Base-by-base conservation (phyloP, 1,284 basidiomycete species). In the Athelia psychrophila region DNA sequence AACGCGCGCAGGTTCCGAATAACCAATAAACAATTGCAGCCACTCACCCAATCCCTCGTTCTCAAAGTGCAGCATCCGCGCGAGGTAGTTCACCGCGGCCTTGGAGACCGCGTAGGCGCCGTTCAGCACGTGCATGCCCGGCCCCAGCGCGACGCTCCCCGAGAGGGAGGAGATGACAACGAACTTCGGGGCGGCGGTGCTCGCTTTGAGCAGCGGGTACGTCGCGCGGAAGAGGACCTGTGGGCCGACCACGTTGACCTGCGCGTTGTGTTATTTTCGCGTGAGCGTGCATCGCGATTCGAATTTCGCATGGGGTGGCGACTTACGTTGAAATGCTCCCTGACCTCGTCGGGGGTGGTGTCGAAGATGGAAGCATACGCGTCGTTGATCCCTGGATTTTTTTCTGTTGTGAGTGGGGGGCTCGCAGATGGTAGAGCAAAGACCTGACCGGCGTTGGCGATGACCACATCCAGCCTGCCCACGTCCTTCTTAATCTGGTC, bases 211-310 rank as follows among this genome's bases (percentile, higher is more conserved):
- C 19, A 46, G 22, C 4, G 44, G 22, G 24, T 46, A 46, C 24
- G 44, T 27, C 44, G 44, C 44, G 10, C 24, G 44, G 44, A 46
- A 46, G 19, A 46, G 44, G 8, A 46, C 44, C 10, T 19, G 44
- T 12, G 44, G 16, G 10, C 44, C 44, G 24, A 46, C 44, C 15
- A 46, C 44, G 24, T 46, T 46, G 20, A 46, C 44, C 44, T 46
- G n/a, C 13, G 27, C 27, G 13, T 13, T 6, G 27, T 30, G 27
- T n/a, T n/a, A n/a, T n/a, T n/a, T n/a, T 12, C 12, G 18, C 18
- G 33, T 35, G 12, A 18, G 18, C 33, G 33, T 12, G 33, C 33
- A 12, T 12, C 18, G 12, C 12, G 33, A 18, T 18, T 8, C 6
- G n/a, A 42, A 19, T 8, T 23, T 5, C 18, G n/a, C 6, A 23